Percentiles rank a stretch among this genome's conserved stretches.
Conservation (phyloP, 768 basidiomycete species). For the Auriculariales sp. region DNA sequence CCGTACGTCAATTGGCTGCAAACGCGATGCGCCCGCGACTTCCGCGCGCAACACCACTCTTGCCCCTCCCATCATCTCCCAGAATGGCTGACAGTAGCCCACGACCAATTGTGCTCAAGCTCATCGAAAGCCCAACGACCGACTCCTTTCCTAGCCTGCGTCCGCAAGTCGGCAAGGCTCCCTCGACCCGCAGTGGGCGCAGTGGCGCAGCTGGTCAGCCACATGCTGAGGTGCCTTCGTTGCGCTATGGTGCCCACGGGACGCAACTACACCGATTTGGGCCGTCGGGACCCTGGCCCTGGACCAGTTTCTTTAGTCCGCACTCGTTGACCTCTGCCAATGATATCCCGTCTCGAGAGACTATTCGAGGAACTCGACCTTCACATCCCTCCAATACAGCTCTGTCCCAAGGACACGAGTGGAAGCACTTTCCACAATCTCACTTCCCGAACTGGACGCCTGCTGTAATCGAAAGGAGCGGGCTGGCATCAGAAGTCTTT, state of each 20-base stretch:
- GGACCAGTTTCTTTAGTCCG: constrained; percentile 24
- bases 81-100: too few relatives aligned
- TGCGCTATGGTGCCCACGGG: not conserved
- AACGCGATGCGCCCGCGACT: too few relatives aligned
- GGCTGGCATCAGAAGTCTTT: constrained; percentile 15
- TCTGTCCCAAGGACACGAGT: constrained; percentile 5
- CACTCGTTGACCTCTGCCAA: not conserved
- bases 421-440: constrained; percentile 32
- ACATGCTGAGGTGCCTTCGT: not conserved
- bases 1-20: too few relatives aligned
- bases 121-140: not conserved
- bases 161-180: too few relatives aligned
- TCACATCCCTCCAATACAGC: not conserved
- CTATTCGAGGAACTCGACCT: not conserved
- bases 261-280: constrained; percentile 6
- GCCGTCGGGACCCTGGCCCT: constrained; percentile 28
- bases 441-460: constrained; percentile 43
- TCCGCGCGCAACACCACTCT: too few relatives aligned
- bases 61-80: too few relatives aligned
- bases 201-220: not conserved
- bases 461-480: constrained; percentile 22
- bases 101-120: not conserved
- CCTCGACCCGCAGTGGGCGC: too few relatives aligned
- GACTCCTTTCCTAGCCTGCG: not conserved
- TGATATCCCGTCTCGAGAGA: not conserved